Evolutionary conservation across 2,329 filamentous ascomycete genomes (phyloP).

Genomic region (Lecanosticta acicola): DNA sequence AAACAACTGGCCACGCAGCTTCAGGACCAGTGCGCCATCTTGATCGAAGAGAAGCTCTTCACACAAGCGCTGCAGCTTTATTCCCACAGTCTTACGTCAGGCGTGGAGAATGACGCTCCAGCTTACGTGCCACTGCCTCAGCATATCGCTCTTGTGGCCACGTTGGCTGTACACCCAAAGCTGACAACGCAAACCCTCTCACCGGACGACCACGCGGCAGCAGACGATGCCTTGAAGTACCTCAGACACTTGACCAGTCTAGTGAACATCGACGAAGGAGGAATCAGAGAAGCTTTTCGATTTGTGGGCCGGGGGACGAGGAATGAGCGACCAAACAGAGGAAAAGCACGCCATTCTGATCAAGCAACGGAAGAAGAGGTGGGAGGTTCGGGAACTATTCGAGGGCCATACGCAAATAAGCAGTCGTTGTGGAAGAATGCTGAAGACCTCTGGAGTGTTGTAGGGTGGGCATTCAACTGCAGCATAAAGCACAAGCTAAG

Average conservation of each 20-base stretch:
- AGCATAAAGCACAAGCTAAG: slow-evolving; percentile 64
- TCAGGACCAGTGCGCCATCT: slow-evolving; percentile 10
- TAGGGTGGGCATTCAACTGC: slow-evolving; percentile 93
- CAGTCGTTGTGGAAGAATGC: slow-evolving; percentile 68
- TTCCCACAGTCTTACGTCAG: slow-evolving; percentile 55
- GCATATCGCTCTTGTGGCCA: slow-evolving; percentile 71
- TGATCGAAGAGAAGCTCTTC: slow-evolving; percentile 67
- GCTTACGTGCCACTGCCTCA: slow-evolving; percentile 63
- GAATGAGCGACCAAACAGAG: slow-evolving; percentile 16
- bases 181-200: slow-evolving; percentile 68
- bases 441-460: slow-evolving; percentile 80
- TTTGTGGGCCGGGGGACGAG: slow-evolving; percentile 44
- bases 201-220: slow-evolving; percentile 55
- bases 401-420: slow-evolving; percentile 55
- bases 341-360: slow-evolving; percentile 10
- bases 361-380: slow-evolving; percentile 22
- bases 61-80: slow-evolving; percentile 49
- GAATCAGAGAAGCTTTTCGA: slow-evolving; percentile 64
- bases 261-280: slow-evolving; percentile 64
- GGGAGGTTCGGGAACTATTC: slow-evolving; percentile 47
- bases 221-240: slow-evolving; percentile 63
- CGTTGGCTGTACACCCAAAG: slow-evolving; percentile 73
- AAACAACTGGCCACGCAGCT: neutral
- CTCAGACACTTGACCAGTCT: slow-evolving; percentile 61
- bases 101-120: slow-evolving; percentile 41